These are phyloP conservation scores for Malassezia obtusa DNA, from an alignment of 1,284 basidiomycete species.

Conservation along the genomic window DNA sequence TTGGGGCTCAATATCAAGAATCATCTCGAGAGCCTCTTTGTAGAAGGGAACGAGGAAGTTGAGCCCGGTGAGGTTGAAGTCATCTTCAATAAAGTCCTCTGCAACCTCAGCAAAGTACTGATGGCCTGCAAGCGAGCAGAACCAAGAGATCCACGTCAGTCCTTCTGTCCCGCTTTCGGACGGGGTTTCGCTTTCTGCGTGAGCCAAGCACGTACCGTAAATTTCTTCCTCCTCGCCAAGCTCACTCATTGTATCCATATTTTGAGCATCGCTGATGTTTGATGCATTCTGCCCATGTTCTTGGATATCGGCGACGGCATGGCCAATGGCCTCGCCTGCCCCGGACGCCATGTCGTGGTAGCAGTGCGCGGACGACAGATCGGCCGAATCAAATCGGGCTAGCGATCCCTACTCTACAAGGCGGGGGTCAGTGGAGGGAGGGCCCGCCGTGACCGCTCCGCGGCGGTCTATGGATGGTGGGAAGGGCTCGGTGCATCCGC, in stretches of 20 bases:
- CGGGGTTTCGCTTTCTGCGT: conserved; percentile 29
- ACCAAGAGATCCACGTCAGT: conserved; percentile 95
- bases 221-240: conserved; percentile 13
- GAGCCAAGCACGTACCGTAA: conserved; percentile 9
- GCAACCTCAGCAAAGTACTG: conserved; percentile 82
- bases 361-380: not conserved
- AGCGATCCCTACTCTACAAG: not conserved
- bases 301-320: too few relatives aligned
- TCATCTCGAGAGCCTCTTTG: conserved; percentile 99
- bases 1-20: conserved; percentile 95
- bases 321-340: not conserved
- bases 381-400: not conserved
- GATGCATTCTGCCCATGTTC: not conserved
- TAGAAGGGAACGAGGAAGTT: conserved; percentile 92
- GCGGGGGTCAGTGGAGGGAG: not conserved
- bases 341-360: conserved; percentile 1
- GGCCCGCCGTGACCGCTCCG: too few relatives aligned
- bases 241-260: conserved; percentile 10
- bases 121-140: conserved; percentile 93
- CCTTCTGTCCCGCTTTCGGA: conserved; percentile 44
- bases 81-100: conserved; percentile 99
- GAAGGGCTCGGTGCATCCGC: not conserved
- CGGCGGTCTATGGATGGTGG: not conserved
- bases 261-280: not conserved
- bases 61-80: conserved; percentile 95